A percentile compares a stretch with the other conserved stretches of the same genome.
Evolutionary conservation across 2,329 filamentous ascomycete species (phyloP).

Genomic region (Fusarium praegraminearum): DNA sequence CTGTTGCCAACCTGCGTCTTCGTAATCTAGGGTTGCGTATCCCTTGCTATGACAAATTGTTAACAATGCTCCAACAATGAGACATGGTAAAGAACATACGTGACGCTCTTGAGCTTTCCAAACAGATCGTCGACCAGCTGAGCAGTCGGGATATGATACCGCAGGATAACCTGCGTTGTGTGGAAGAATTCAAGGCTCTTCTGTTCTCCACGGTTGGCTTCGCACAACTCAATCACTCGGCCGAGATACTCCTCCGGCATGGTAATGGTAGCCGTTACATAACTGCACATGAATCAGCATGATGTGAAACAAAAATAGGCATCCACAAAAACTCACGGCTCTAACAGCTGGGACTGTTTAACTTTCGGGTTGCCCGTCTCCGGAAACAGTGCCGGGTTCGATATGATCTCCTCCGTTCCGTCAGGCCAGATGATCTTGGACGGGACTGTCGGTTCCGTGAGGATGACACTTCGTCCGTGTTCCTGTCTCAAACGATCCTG

Average conservation of each 20-base stretch:
- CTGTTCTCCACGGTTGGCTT: conserved; percentile 88
- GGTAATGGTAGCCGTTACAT: conserved; percentile 85
- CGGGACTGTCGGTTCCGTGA: conserved; percentile 94
- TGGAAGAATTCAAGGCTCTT: conserved; percentile 92
- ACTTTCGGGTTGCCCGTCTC: conserved; percentile 67
- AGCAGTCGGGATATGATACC: conserved; percentile 88
- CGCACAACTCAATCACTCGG: conserved; percentile 94
- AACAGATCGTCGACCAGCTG: conserved; percentile 98
- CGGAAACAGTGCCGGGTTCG: conserved; percentile 90
- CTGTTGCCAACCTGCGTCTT: conserved; percentile 88
- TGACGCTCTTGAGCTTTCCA: conserved; percentile 92
- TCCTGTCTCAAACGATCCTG: conserved; percentile 95
- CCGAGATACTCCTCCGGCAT: conserved; percentile 95
- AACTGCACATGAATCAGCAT: conserved; percentile 54
- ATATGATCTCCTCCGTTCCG: conserved; percentile 81
- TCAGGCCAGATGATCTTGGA: conserved; percentile 85
- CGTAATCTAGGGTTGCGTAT: conserved; percentile 96
- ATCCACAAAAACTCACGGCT: conserved; percentile 59
- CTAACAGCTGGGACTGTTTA: conserved; percentile 60
- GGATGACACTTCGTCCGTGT: conserved; percentile 94
- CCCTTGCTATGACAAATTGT: conserved; percentile 71
- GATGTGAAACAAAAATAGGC: neutral
- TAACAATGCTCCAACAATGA: neutral
- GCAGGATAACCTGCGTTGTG: conserved; percentile 90
- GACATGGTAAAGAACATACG: conserved; percentile 55